Conservation (phyloP, 1,139 yeast genomes). For the Tardiomyces depauwii region DNA sequence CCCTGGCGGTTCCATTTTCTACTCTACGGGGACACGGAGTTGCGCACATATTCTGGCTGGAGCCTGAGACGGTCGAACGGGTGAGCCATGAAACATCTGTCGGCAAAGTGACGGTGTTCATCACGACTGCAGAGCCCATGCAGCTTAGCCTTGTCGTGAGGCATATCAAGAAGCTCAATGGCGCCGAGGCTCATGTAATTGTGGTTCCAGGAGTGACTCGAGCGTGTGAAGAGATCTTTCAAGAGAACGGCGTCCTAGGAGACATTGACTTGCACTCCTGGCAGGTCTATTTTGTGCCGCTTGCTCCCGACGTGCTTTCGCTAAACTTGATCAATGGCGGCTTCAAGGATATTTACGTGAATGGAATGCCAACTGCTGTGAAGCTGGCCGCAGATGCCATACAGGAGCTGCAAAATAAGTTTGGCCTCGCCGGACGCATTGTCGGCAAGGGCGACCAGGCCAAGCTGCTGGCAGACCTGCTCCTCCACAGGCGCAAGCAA, state of each 20-base stretch:
- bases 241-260: slow-evolving; percentile 27
- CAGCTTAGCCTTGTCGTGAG: slow-evolving; percentile 15
- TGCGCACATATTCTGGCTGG: slow-evolving; percentile 49
- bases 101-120: slow-evolving; percentile 10
- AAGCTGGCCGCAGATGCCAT: slow-evolving; percentile 32
- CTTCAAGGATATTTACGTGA: slow-evolving; percentile 24
- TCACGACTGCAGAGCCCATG: slow-evolving; percentile 13
- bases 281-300: slow-evolving; percentile 25
- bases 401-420: slow-evolving; percentile 24
- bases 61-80: slow-evolving; percentile 3
- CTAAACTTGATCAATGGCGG: slow-evolving; percentile 25
- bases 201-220: slow-evolving; percentile 26
- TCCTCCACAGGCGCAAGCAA: slow-evolving; percentile 10
- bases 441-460: slow-evolving; percentile 40
- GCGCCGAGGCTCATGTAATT: slow-evolving; percentile 16
- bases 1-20: slow-evolving; percentile 47
- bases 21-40: slow-evolving; percentile 47
- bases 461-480: slow-evolving; percentile 29
- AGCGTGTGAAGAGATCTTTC: slow-evolving; percentile 22
- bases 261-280: slow-evolving; percentile 26
- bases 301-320: slow-evolving; percentile 23
- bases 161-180: slow-evolving; percentile 16
- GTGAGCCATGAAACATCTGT: slow-evolving; percentile 11
- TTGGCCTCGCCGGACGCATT: slow-evolving; percentile 31
- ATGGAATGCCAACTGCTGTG: slow-evolving; percentile 27